Conservation (phyloP, 495 filamentous ascomycete species). For the Aspergillus egyptiacus region DNA sequence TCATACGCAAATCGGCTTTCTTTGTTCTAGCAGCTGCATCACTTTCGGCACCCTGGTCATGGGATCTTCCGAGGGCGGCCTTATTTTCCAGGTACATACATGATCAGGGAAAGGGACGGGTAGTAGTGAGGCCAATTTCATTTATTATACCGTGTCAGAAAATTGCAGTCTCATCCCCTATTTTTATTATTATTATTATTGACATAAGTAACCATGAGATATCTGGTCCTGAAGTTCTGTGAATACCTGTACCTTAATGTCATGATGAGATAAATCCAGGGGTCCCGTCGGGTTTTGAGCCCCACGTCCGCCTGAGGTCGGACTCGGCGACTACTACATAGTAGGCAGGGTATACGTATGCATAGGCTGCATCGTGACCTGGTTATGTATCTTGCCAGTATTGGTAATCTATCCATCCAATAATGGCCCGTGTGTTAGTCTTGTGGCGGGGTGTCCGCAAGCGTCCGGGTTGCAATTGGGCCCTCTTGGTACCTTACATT, state of each 20-base stretch:
- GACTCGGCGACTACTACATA: too few relatives aligned
- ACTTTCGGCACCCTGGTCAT: neutral
- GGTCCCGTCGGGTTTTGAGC: conserved; percentile 6
- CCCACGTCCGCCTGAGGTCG: conserved; percentile 15
- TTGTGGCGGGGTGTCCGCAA: conserved; percentile 12
- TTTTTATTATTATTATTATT: too few relatives aligned
- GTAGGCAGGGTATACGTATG: too few relatives aligned
- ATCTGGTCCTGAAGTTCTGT: too few relatives aligned
- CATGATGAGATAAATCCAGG: conserved; percentile 2
- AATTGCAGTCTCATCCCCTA: too few relatives aligned
- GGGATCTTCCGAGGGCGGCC: neutral
- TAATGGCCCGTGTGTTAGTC: neutral
- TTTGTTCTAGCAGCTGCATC: conserved; percentile 3
- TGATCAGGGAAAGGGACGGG: too few relatives aligned
- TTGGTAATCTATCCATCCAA: conserved; percentile 5
- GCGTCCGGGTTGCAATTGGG: conserved; percentile 5
- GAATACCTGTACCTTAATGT: neutral
- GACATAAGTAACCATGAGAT: neutral
- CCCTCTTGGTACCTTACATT: conserved; percentile 10
- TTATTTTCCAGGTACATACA: too few relatives aligned
- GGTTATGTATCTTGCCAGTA: conserved; percentile 2
- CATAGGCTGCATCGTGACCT: neutral
- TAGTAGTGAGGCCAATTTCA: too few relatives aligned
- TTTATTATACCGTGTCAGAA: too few relatives aligned
- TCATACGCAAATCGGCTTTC: conserved; percentile 1